Base-by-base conservation (phyloP, 2,329 filamentous ascomycete species). In the Diaporthe sp. region DNA sequence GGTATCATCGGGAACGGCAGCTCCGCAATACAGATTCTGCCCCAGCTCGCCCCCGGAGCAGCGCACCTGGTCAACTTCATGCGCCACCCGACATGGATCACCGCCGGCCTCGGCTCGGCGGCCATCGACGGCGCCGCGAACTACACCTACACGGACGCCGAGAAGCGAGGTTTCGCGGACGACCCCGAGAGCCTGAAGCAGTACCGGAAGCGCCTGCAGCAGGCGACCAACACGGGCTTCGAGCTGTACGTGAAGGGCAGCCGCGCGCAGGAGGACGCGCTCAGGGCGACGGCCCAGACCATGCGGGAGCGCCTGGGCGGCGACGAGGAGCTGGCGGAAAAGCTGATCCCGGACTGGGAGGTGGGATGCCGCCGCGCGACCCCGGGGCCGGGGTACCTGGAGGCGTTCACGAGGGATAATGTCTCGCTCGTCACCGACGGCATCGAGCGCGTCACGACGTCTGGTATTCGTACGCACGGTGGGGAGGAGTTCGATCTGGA, bases 381-480 rank as follows among this genome's bases (percentile, higher is more conserved):
- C 0, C 90, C 91, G 0, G 90, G 91, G 1, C 90, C 90, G 0
- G 91, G 91, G 0, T 93, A 93, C 77, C 86, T 93, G 7, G 91
- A 93, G 79, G 90, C 90, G 0, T 83, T 93, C 37, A 86, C 86
- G 0, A 19, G 46, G 19, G 28, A 73, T 2, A 62, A 70, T 1
- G 72, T 74, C 22, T 34, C 53, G 19, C 31, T 74, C 25, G 44
- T 74, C 34, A 70, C 55, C 2, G 72, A 74, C 6, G n/a, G 39
- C 17, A 74, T 74, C 19, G 84, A 86, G 42, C 83, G 86, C 0
- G 89, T 94, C 75, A 92, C 89, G 0, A 82, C 84, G 53, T 88
- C 84, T 0, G 90, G 90, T 0, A 90, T 93, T 39, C 85, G 89
- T 75, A 91, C 89, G 0, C 82, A 81, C 0, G 90, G 92, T 74